phyloP scores from a whole-genome alignment of 768 basidiomycete species.

The Trametes punicea region DNA sequence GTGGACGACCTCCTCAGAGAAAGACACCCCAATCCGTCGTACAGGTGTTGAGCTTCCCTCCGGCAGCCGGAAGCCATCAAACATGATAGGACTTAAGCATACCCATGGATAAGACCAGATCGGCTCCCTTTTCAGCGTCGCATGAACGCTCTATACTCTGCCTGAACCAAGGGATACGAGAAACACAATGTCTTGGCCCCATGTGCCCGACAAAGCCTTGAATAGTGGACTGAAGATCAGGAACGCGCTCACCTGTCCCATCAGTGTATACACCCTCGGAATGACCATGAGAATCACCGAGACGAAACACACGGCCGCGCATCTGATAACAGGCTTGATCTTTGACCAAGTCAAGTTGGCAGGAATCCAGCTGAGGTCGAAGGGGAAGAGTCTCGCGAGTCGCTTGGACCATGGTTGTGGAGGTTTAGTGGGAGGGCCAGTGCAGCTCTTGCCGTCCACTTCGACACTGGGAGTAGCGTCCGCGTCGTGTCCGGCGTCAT shows the following conservation, averaged over 20 bases:
- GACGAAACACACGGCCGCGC: constrained; percentile 61
- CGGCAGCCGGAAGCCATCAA: no score
- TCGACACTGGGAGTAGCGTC: background rate
- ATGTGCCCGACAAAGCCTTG: no score
- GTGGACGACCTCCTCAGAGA: no score
- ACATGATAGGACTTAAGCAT: no score
- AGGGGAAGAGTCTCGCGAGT: constrained; percentile 26
- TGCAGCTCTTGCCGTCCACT: background rate
- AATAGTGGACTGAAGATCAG: background rate
- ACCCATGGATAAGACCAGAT: no score
- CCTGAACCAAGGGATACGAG: no score
- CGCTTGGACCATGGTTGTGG: background rate
- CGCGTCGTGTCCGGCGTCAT: background rate
- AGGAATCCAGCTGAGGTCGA: constrained; percentile 50
- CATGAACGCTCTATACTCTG: no score
- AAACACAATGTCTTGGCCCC: no score
- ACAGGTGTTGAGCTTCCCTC: no score
- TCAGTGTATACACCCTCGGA: constrained; percentile 39
- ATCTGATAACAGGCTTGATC: constrained; percentile 61
- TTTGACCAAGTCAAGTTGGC: constrained; percentile 55
- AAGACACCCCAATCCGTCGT: no score
- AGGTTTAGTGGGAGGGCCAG: background rate
- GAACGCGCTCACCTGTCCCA: constrained; percentile 52
- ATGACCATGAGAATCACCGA: constrained; percentile 57
- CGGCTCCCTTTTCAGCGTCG: no score